A percentile compares a stretch with the other conserved stretches of the same genome.
Conservation (phyloP, 1,284 basidiomycete species). For the Ceratobasidium sp. region DNA sequence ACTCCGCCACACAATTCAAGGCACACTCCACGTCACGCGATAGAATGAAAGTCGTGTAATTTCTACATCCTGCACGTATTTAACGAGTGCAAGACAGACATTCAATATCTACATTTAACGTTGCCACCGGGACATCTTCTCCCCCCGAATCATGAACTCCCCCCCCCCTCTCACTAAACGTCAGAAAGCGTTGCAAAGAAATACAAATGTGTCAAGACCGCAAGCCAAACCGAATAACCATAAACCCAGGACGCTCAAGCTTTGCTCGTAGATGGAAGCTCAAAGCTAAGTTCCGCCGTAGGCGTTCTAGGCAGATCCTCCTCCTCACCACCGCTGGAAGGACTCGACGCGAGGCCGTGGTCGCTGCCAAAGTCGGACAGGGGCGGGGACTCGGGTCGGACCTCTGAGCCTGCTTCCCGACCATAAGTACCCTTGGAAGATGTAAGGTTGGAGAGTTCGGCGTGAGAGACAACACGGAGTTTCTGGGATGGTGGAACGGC, state of each 20-base stretch:
- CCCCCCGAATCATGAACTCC: neutral
- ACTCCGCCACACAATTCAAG: no score
- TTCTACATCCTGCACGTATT: conserved; percentile 12
- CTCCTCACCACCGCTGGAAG: conserved; percentile 22
- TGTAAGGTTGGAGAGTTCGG: neutral
- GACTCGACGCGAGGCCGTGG: neutral
- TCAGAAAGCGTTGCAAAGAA: conserved; percentile 31
- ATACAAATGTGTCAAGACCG: conserved; percentile 32
- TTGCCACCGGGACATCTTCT: neutral
- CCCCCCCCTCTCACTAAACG: neutral
- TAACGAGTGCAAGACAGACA: conserved; percentile 9
- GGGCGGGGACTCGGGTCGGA: neutral
- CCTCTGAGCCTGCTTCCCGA: no score
- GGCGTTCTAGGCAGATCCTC: conserved; percentile 29
- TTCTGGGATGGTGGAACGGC: conserved; percentile 47
- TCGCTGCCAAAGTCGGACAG: conserved; percentile 6
- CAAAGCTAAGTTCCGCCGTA: conserved; percentile 28
- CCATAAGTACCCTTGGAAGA: neutral
- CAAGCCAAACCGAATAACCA: conserved; percentile 16
- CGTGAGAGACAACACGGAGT: conserved; percentile 3
- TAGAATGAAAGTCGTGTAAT: conserved; percentile 14
- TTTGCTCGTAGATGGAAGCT: conserved; percentile 40
- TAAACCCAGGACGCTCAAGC: conserved; percentile 5
- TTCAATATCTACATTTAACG: conserved; percentile 31
- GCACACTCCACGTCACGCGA: neutral